Conservation (phyloP, 192 early-diverging fungal genomes). For the Gigaspora rosea region DNA sequence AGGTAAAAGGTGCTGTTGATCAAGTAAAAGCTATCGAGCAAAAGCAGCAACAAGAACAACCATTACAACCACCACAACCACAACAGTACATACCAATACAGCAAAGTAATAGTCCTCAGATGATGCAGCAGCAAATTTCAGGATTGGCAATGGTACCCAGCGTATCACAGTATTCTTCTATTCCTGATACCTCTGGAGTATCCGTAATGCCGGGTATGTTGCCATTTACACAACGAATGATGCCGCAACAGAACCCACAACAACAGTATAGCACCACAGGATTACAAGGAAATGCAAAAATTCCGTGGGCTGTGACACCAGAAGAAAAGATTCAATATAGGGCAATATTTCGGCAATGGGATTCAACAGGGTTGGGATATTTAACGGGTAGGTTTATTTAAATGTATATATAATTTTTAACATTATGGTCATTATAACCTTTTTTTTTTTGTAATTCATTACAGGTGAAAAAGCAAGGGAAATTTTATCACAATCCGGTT, state of each 20-base stretch:
- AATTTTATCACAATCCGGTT: constrained; percentile 73
- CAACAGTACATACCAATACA: background rate
- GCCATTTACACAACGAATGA: constrained; percentile 29
- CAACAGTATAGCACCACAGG: constrained; percentile 44
- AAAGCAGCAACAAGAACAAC: constrained; percentile 18
- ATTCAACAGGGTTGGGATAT: constrained; percentile 64
- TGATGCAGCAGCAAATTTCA: constrained; percentile 11
- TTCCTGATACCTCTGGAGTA: background rate
- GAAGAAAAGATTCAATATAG: constrained; percentile 61
- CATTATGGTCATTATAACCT: background rate
- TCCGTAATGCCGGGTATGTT: background rate
- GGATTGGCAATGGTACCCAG: background rate
- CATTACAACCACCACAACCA: background rate
- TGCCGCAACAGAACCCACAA: constrained; percentile 44
- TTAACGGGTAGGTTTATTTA: constrained; percentile 53
- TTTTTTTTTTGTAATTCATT: background rate
- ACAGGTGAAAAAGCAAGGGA: constrained; percentile 64
- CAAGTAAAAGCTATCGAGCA: constrained; percentile 15
- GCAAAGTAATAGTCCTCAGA: background rate
- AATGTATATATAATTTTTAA: background rate
- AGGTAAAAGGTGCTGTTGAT: constrained; percentile 43
- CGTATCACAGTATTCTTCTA: background rate
- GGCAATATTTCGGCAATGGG: constrained; percentile 76
- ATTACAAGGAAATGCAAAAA: constrained; percentile 39
- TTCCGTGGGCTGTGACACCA: constrained; percentile 57